Conservation (phyloP, 1,284 basidiomycete genomes). For the Agroathelia rolfsii region DNA sequence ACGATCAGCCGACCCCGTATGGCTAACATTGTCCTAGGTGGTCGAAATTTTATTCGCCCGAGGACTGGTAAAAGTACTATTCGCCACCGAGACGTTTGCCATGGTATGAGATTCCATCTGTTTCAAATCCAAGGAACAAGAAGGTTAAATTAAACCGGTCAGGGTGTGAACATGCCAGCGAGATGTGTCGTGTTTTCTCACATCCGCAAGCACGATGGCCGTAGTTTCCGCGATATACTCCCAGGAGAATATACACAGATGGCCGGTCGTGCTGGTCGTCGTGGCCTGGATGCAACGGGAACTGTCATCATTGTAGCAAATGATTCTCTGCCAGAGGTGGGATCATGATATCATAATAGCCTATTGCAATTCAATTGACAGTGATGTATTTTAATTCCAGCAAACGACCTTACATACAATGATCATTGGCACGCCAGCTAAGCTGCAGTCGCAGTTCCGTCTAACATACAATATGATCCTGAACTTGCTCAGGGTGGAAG, state of each 20-base stretch:
- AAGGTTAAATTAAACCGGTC: constrained; percentile 6
- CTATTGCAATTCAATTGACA: constrained; percentile 6
- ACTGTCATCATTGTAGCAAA: constrained; percentile 89
- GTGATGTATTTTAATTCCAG: constrained; percentile 28
- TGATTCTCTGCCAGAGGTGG: constrained; percentile 81
- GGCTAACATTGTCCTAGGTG: constrained; percentile 40
- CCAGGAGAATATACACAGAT: constrained; percentile 97
- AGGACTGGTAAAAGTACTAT: constrained; percentile 93
- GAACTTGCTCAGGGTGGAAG: constrained; percentile 93
- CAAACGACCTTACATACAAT: constrained; percentile 71
- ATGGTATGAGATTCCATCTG: constrained; percentile 55
- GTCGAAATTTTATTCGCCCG: constrained; percentile 96
- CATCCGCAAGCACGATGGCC: constrained; percentile 94
- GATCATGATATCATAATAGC: constrained; percentile 12
- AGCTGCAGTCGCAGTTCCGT: constrained; percentile 94
- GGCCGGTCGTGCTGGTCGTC: constrained; percentile 95
- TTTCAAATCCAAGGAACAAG: constrained; percentile 6
- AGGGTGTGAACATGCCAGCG: constrained; percentile 99
- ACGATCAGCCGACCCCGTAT: constrained; percentile 1
- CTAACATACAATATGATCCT: constrained; percentile 99
- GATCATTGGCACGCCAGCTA: constrained; percentile 89
- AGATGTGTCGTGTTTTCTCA: constrained; percentile 94
- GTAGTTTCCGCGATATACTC: constrained; percentile 81
- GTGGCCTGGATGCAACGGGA: constrained; percentile 91
- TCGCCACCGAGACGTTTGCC: constrained; percentile 98